phyloP scores from a whole-genome alignment of 2,329 filamentous ascomycete genomes.

The Camillea tinctor region DNA sequence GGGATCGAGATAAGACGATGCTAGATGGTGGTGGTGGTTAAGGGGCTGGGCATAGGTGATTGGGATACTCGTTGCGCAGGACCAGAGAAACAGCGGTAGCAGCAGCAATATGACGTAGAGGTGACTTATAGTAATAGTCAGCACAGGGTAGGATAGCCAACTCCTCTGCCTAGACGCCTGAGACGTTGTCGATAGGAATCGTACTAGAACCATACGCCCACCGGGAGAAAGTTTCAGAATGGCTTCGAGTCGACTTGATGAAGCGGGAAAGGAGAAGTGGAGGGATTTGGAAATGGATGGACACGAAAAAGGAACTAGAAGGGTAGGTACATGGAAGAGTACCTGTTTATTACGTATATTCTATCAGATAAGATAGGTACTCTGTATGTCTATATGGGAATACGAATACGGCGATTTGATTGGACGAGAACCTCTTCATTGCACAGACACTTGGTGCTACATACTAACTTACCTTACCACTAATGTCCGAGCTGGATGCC shows the following conservation, averaged over 20 bases:
- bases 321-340: too few relatives aligned
- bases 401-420: too few relatives aligned
- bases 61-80: too few relatives aligned
- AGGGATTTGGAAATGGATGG: not conserved
- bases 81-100: constrained; percentile 2
- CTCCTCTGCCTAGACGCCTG: not conserved
- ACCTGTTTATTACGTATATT: too few relatives aligned
- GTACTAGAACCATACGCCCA: too few relatives aligned
- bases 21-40: not conserved
- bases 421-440: not conserved
- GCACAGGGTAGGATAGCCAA: not conserved
- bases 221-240: not conserved
- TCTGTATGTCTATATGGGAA: too few relatives aligned
- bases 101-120: not conserved
- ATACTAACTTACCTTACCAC: not conserved
- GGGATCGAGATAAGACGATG: constrained; percentile 1
- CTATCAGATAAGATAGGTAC: too few relatives aligned
- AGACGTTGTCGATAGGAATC: not conserved
- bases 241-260: not conserved
- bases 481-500: not conserved
- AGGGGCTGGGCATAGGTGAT: not conserved
- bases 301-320: not conserved
- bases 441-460: not conserved
- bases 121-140: not conserved
- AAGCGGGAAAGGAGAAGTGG: not conserved